Conservation (phyloP, 1,139 yeast genomes). For the Yamadazyma sp. region DNA sequence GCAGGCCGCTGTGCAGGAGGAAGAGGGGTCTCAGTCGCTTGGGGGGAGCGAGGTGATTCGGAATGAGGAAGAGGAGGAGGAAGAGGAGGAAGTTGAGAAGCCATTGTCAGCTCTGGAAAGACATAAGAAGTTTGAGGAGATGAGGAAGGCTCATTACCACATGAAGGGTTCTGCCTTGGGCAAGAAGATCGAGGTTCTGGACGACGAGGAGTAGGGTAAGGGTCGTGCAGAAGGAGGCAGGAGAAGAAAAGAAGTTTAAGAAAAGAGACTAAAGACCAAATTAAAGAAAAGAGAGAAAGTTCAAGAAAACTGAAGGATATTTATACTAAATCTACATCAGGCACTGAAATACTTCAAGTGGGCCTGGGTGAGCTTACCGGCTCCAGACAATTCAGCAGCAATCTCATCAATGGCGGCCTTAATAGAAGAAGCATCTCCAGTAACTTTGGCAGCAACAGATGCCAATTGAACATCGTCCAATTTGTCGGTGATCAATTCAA, state of each 20-base stretch:
- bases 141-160: conserved; percentile 77
- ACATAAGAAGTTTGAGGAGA: conserved; percentile 68
- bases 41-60: conserved; percentile 40
- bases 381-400: conserved; percentile 41
- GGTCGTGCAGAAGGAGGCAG: too few species aligned
- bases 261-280: neutral
- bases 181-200: conserved; percentile 28
- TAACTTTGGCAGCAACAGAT: conserved; percentile 63
- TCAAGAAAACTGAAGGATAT: neutral
- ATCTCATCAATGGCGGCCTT: conserved; percentile 52
- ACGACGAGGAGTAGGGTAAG: conserved; percentile 25
- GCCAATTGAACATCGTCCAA: conserved; percentile 76
- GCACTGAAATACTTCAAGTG: conserved; percentile 35
- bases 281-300: neutral
- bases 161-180: conserved; percentile 60
- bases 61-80: conserved; percentile 27
- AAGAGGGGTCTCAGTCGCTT: conserved; percentile 28
- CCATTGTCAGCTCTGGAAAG: conserved; percentile 57
- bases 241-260: too few species aligned
- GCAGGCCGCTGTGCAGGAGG: conserved; percentile 37
- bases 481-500: conserved; percentile 74
- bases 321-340: neutral
- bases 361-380: conserved; percentile 32
- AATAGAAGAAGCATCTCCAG: conserved; percentile 49
- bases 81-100: conserved; percentile 34